These are phyloP conservation scores for Neurospora sp. DNA, from an alignment of 495 filamentous ascomycete species.

Conservation along the genomic window DNA sequence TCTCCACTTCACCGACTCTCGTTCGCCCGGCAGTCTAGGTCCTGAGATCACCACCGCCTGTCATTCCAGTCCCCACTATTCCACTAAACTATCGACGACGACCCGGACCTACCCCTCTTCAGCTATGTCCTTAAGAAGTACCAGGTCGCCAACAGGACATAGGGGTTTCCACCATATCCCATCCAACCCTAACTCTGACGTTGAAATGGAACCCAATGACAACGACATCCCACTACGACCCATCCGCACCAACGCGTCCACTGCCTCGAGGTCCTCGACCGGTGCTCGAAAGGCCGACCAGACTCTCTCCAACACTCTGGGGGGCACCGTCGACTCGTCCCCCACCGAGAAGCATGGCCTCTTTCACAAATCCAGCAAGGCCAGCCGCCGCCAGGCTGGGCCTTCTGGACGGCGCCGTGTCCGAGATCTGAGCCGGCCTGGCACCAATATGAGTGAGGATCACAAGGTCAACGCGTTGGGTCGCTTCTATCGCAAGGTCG, in stretches of 20 bases:
- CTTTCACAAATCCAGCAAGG: constrained; percentile 30
- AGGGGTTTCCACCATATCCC: neutral
- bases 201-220: constrained; percentile 25
- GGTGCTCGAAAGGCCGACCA: constrained; percentile 38
- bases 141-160: constrained; percentile 11
- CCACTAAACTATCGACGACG: neutral
- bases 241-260: constrained; percentile 40
- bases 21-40: too few species aligned
- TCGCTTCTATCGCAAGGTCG: constrained; percentile 72
- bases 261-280: constrained; percentile 24
- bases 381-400: neutral
- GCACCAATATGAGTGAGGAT: constrained; percentile 46
- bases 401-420: constrained; percentile 47
- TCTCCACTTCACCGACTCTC: neutral
- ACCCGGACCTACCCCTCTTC: neutral
- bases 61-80: neutral
- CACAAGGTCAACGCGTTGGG: constrained; percentile 69
- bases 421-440: constrained; percentile 41
- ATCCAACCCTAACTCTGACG: neutral
- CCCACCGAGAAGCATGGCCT: constrained; percentile 33
- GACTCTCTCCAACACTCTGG: constrained; percentile 21
- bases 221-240: constrained; percentile 38
- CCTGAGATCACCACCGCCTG: neutral
- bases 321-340: constrained; percentile 9
- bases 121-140: constrained; percentile 22